Percentiles rank a stretch among this genome's conserved stretches.
Conservation (phyloP, 2,329 filamentous ascomycete genomes). For the Purpureocillium lavendulum region DNA sequence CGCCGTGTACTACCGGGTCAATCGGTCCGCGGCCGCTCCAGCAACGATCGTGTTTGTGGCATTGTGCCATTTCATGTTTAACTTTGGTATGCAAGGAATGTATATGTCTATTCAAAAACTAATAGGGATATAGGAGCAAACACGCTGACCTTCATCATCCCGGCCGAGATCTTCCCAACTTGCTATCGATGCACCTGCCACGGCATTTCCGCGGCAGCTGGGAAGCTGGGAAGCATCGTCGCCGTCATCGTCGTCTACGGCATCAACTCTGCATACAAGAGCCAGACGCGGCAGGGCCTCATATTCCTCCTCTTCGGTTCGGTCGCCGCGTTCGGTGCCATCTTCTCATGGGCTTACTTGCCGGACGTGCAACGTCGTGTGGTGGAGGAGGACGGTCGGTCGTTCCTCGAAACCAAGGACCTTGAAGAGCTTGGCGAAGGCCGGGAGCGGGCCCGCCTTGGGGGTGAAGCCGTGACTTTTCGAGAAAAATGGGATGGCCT, state of each 20-base stretch:
- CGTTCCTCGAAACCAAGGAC: slow-evolving; percentile 33
- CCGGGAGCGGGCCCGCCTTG: slow-evolving; percentile 30
- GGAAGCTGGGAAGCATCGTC: slow-evolving; percentile 49
- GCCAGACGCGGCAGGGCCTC: slow-evolving; percentile 34
- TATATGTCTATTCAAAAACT: too few species aligned
- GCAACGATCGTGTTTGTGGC: slow-evolving; percentile 42
- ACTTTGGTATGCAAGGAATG: slow-evolving; percentile 37
- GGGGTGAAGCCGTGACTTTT: slow-evolving; percentile 36
- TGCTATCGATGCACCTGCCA: slow-evolving; percentile 55
- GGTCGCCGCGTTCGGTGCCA: slow-evolving; percentile 38
- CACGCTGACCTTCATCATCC: slow-evolving; percentile 55
- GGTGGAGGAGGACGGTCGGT: slow-evolving; percentile 23
- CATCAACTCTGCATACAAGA: slow-evolving; percentile 36
- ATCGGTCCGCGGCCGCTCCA: slow-evolving; percentile 29
- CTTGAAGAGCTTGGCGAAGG: slow-evolving; percentile 44
- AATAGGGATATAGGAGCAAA: slow-evolving; percentile 39
- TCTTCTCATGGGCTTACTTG: slow-evolving; percentile 44
- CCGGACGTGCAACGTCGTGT: slow-evolving; percentile 37
- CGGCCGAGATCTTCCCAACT: slow-evolving; percentile 57
- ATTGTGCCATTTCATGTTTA: slow-evolving; percentile 46
- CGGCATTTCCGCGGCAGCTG: slow-evolving; percentile 51
- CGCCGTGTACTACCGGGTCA: slow-evolving; percentile 39
- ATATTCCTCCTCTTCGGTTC: slow-evolving; percentile 43
- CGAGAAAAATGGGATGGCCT: slow-evolving; percentile 33
- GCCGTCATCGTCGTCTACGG: slow-evolving; percentile 42